Evolutionary conservation across 306 rosid species (phyloP), one percentile per base, ranked within the genome.

Genomic region (Potentilla sterilis): DNA sequence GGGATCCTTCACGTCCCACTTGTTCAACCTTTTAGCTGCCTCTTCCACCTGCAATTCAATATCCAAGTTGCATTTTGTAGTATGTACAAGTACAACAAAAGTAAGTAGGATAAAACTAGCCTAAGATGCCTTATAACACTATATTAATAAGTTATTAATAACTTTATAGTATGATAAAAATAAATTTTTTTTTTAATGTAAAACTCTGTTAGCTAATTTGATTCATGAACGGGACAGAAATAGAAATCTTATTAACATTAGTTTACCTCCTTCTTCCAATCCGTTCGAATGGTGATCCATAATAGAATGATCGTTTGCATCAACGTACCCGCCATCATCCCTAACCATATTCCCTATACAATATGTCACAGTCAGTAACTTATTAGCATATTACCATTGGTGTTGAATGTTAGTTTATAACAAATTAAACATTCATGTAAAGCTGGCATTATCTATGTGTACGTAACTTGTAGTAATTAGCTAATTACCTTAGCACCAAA

Each of bases 291-390:
- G 38, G 96, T 92, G 37, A 86, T 69, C 91, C 93, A 88, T 2
- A 86, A 0, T 35, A 92, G 73, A 73, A 92, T 88, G 47, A 83
- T 3, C 1, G 97, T 92, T 75, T 92, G 97, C 77, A 88, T 80
- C 7, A 70, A 0, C 0, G 96, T 92, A 11, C 96, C 97, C n/a
- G 88, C 86, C 0, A 86, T 67, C 93, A 92, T 89, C 54, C 97
- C 96, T 76, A 88, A 34, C 95, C 95, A 92, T 75, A 92, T 82
- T 66, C 97, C 97, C 97, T 91, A 11, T 35, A 71, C 63, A 57
- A 57, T 57, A 57, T 9, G 14, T 9, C 34, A 22, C 13, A 57
- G 5, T 57, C 12, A 57, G 2, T 52, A 7, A 7, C 11, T 2
- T 52, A 19, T 0, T 51, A 51, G 22, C 22, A 51, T 18, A 16